Evolutionary conservation across 352 stramenopile genomes (phyloP), one percentile per base, ranked within the genome.

Genomic region (Globisporangium splendens): DNA sequence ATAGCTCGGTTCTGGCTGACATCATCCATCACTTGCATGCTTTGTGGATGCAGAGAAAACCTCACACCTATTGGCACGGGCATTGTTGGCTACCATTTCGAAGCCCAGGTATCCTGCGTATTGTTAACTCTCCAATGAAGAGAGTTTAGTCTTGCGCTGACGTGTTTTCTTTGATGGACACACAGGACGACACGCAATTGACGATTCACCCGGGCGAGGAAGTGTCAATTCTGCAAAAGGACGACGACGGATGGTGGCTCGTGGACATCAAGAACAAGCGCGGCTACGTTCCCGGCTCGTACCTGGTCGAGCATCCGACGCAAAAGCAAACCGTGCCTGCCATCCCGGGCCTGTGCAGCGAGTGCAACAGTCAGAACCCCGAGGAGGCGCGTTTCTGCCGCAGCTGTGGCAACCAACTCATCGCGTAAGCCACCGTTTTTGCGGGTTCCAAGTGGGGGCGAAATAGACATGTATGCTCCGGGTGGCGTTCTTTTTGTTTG

Each of bases 181-280:
- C 28, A n/a, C 61, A 83, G 69, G 83, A 93, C 70, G 77, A 90
- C 44, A 91, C 83, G 56, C 83, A 93, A 68, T 64, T 93, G 59
- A 89, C 83, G 61, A 93, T 93, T 66, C 71, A 78, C 67, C 83
- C 83, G 22, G 83, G 83, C 48, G 78, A 93, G 43, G 75, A 91
- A 65, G 72, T 93, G 10, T 65, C 63, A 50, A 90, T 93, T 47
- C 75, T 93, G 21, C 83, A 91, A 50, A 93, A 93, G 71, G 83
- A 93, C 39, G 81, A 91, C 44, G 83, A 93, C 71, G 83, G 83
- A 65, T 93, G 83, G 83, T 93, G 83, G 83, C 71, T 91, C 49
- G 83, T 90, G 41, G 78, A 90, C 24, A 59, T 91, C 43, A 60
- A 73, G 54, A 78, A 73, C 55, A 73, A 86, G 46, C 83, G 83